Percentiles rank a stretch among this genome's conserved stretches.
phyloP scores from a whole-genome alignment of 176 grass and related monocot genomes.

The Thinopyrum elongatum region DNA sequence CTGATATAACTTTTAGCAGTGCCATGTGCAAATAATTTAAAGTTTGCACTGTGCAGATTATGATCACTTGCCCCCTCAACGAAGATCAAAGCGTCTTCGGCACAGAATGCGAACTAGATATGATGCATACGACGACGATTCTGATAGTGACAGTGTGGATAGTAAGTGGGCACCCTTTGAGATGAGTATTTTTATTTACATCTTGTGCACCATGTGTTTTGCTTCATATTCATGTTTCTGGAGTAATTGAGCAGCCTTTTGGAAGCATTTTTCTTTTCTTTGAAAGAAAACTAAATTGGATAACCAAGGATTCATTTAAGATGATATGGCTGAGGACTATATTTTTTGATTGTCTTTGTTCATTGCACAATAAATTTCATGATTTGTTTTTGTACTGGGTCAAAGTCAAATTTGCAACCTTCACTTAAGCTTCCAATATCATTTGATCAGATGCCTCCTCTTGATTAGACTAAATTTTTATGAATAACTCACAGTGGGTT shows the following conservation, averaged over 20 bases:
- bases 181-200: not conserved
- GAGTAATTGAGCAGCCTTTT: not conserved
- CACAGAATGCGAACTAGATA: conserved; percentile 22
- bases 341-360: not conserved
- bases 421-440: not conserved
- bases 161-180: conserved; percentile 29
- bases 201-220: conserved; percentile 4
- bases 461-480: not conserved
- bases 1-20: not conserved
- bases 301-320: not conserved
- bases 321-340: not conserved
- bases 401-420: not conserved
- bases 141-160: conserved; percentile 11
- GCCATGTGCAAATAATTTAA: not conserved
- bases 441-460: not conserved
- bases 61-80: not conserved
- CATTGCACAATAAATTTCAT: not conserved
- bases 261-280: not conserved
- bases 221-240: not conserved
- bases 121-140: not conserved
- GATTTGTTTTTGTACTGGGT: not conserved
- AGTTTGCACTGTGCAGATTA: conserved; percentile 27
- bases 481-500: not conserved
- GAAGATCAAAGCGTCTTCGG: conserved; percentile 35
- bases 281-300: not conserved